Evolutionary conservation across 75 land plant genomes (phyloP), one percentile per base, ranked within the genome.

Genomic region (Selaginella moellendorffii): DNA sequence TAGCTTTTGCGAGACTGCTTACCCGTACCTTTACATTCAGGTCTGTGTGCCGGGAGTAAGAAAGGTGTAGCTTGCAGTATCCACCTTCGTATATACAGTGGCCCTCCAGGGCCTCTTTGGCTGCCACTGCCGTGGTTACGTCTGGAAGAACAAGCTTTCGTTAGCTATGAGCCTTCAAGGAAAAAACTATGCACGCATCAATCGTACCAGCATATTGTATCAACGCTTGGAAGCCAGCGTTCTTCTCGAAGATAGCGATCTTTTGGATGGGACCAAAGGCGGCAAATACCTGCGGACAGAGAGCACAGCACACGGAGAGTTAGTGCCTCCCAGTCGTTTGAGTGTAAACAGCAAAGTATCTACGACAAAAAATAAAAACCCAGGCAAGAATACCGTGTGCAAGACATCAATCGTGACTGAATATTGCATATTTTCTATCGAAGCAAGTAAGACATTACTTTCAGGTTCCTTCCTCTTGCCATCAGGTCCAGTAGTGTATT

Each of bases 61-160:
- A 68, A 17, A 87, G 79, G 53, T 82, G 88, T 52, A 84, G 78
- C 69, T 82, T 87, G 72, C 92, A 87, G 75, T 72, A 87, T 24
- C 88, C 88, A 63, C 92, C 92, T 60, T 87, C 87, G 75, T 87
- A 84, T n/a, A 87, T 82, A 61, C 83, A 80, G 67, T 87, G 92
- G 18, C 92, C 88, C 70, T 84, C 85, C 42, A 87, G 67, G 24
- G 92, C 80, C 65, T 80, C 79, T 74, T 82, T 87, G 2, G 92
- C 92, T 61, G 77, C 70, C 54, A 76, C 70, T 2, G 92, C 85
- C 18, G 79, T 84, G n/a, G 69, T 64, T 58, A 80, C 79, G 74
- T 84, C 85, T 81, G 79, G 26, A 52, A 31, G 28, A n/a, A n/a
- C n/a, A n/a, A n/a, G n/a, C n/a, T n/a, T n/a, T n/a, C n/a, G n/a